These are phyloP conservation scores for Sarcomyxa edulis DNA, from an alignment of 768 basidiomycete species.

Conservation along the genomic window DNA sequence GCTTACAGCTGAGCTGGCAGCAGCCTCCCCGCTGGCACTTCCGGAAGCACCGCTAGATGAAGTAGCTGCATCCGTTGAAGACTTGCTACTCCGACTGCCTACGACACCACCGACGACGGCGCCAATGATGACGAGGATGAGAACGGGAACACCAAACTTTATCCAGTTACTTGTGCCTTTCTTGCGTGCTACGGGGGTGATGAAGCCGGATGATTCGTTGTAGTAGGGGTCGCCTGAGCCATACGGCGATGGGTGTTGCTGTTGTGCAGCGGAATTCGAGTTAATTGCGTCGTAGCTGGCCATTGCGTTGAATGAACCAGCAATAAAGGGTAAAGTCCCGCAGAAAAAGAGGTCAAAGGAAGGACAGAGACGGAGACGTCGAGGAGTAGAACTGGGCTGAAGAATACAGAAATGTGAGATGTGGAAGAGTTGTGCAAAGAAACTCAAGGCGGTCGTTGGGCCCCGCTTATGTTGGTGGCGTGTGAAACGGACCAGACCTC, in stretches of 20 bases:
- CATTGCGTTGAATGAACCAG: constrained; percentile 5
- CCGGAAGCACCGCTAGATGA: constrained; percentile 36
- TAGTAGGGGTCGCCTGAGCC: constrained; percentile 67
- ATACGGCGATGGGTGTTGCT: constrained; percentile 37
- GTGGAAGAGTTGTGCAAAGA: constrained; percentile 1
- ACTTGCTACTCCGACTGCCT: constrained; percentile 53
- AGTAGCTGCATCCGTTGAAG: constrained; percentile 28
- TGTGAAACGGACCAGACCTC: constrained; percentile 5
- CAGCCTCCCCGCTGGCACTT: constrained; percentile 33
- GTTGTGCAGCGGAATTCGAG: constrained; percentile 13
- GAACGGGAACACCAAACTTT: constrained; percentile 67
- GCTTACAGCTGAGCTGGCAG: constrained; percentile 52
- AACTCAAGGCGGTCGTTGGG: constrained; percentile 2
- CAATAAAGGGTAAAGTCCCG: constrained; percentile 2
- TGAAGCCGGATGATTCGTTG: constrained; percentile 64
- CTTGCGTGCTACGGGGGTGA: constrained; percentile 48
- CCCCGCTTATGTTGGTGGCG: no score
- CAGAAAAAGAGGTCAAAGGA: constrained; percentile 2
- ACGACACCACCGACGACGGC: constrained; percentile 79
- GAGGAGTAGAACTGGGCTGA: constrained; percentile 2
- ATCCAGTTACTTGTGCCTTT: constrained; percentile 65
- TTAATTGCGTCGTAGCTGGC: constrained; percentile 8
- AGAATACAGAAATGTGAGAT: no score
- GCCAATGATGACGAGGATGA: constrained; percentile 55
- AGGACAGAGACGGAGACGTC: not conserved